These are phyloP conservation scores for Diplodia corticola DNA, from an alignment of 2,329 filamentous ascomycete genomes.

Conservation along the genomic window DNA sequence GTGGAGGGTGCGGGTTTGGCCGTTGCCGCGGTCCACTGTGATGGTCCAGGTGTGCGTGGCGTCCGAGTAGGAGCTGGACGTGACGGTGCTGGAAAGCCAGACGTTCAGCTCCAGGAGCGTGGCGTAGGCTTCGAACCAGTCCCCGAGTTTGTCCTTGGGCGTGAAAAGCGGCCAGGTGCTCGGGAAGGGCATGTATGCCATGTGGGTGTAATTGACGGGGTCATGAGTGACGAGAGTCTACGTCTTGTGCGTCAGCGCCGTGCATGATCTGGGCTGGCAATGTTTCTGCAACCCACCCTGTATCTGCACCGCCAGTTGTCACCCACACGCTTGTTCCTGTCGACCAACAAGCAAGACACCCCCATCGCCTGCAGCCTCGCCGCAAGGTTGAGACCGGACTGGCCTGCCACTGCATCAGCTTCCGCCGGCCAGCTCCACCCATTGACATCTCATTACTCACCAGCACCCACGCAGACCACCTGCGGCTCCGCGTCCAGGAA, in stretches of 20 bases:
- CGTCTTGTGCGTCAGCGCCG: neutral
- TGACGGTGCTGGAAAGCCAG: conserved; percentile 59
- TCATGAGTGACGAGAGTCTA: conserved; percentile 64
- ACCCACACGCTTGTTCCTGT: conserved; percentile 48
- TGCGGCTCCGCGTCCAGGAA: conserved; percentile 50
- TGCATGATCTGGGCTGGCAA: neutral
- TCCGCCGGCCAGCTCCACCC: neutral
- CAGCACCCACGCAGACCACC: conserved; percentile 60
- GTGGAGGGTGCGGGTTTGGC: conserved; percentile 53
- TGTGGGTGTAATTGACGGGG: conserved; percentile 56
- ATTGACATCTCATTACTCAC: conserved; percentile 20
- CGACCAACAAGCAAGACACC: conserved; percentile 46
- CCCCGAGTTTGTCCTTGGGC: conserved; percentile 69
- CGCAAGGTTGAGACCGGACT: conserved; percentile 35
- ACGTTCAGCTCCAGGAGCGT: conserved; percentile 67
- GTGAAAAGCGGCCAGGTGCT: conserved; percentile 68
- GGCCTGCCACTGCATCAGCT: conserved; percentile 31
- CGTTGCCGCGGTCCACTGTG: conserved; percentile 47
- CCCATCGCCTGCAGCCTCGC: conserved; percentile 45
- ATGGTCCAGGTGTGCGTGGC: conserved; percentile 56
- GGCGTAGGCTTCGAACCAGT: conserved; percentile 68
- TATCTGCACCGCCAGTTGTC: conserved; percentile 56
- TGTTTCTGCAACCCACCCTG: conserved; percentile 1
- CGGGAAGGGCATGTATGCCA: conserved; percentile 65
- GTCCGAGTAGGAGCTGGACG: conserved; percentile 54